Conservation (phyloP, 495 filamentous ascomycete genomes). For the Neurospora tetrasperma region DNA sequence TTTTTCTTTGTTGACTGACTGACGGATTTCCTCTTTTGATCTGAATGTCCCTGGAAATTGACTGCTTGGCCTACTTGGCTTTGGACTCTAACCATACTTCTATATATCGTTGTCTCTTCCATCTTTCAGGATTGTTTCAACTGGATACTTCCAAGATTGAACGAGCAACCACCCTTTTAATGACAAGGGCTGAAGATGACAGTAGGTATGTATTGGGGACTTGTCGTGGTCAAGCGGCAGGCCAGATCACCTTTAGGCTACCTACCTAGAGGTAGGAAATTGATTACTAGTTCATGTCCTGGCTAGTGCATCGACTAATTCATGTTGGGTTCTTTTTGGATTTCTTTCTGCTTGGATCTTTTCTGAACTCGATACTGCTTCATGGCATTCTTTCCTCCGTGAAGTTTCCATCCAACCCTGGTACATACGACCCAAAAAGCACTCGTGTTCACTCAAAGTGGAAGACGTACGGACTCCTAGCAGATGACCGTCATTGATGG, state of each 20-base stretch:
- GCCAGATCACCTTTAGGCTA: too few relatives aligned
- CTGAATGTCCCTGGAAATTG: neutral
- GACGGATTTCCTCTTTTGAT: neutral
- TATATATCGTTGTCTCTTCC: neutral
- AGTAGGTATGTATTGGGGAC: neutral
- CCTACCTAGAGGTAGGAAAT: neutral
- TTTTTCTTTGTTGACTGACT: neutral
- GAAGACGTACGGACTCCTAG: too few relatives aligned
- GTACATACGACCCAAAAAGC: too few relatives aligned
- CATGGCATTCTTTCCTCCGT: too few relatives aligned
- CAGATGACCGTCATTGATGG: too few relatives aligned
- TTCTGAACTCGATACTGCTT: too few relatives aligned
- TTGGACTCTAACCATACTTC: neutral
- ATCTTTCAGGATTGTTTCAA: neutral
- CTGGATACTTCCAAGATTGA: neutral
- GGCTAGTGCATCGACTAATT: too few relatives aligned
- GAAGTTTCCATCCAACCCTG: too few relatives aligned
- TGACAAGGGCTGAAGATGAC: accelerated
- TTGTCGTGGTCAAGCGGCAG: neutral
- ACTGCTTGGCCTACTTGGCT: neutral
- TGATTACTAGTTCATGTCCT: neutral
- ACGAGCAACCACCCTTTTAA: neutral
- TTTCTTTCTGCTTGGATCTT: too few relatives aligned
- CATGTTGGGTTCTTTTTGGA: too few relatives aligned
- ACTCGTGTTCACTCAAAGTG: too few relatives aligned